Evolutionary conservation across 2,329 filamentous ascomycete genomes (phyloP).

Genomic region (Fusarium sp.): DNA sequence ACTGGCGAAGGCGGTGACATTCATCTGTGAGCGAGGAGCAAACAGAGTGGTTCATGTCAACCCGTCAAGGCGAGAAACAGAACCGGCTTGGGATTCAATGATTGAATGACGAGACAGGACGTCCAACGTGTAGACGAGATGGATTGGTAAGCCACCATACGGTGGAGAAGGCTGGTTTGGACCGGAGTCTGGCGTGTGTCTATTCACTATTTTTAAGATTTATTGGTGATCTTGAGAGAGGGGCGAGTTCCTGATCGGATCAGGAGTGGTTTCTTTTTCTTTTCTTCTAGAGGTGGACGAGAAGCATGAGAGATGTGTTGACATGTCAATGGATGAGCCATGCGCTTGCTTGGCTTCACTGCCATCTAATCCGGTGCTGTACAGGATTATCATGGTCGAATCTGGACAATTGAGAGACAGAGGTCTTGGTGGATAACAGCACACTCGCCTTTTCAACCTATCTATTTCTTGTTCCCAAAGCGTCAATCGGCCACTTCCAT

Average conservation of each 20-base stretch:
- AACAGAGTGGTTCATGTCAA: not conserved
- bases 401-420: constrained; percentile 7
- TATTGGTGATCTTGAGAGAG: not conserved
- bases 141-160: constrained; percentile 16
- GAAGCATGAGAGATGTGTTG: not conserved
- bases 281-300: not conserved
- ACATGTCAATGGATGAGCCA: constrained; percentile 5
- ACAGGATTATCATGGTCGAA: constrained; percentile 10
- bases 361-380: not conserved
- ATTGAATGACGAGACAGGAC: constrained; percentile 2
- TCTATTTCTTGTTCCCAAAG: not conserved
- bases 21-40: constrained; percentile 67
- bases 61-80: not conserved
- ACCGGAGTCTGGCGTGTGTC: constrained; percentile 23
- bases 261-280: not conserved
- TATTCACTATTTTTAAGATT: constrained; percentile 11
- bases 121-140: constrained; percentile 15
- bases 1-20: constrained; percentile 91
- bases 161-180: constrained; percentile 10
- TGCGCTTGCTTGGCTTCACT: constrained; percentile 8
- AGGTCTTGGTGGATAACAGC: constrained; percentile 13
- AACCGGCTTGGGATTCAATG: not conserved
- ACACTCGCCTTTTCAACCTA: constrained; percentile 3
- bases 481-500: constrained; percentile 1
- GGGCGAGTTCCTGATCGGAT: constrained; percentile 6